phyloP scores from a whole-genome alignment of 169 alveolate genomes.

The Plasmodium adleri region DNA sequence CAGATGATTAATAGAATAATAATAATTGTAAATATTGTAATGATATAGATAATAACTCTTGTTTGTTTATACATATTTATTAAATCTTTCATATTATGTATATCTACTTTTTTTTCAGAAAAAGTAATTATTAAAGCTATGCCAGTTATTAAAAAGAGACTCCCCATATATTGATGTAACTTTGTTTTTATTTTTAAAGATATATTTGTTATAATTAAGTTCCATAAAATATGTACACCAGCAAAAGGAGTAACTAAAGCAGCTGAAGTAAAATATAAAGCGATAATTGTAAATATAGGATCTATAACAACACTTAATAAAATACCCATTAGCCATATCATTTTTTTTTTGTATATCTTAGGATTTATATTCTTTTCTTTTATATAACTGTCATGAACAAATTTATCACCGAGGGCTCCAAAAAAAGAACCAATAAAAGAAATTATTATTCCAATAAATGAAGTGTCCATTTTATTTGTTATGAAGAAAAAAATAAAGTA shows the following conservation, averaged over 20 bases:
- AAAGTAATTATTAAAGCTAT: constrained; percentile 42
- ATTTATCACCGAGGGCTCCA: constrained; percentile 67
- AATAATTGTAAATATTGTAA: constrained; percentile 13
- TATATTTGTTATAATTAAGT: constrained; percentile 48
- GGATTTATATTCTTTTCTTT: constrained; percentile 5
- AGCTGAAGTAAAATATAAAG: constrained; percentile 67
- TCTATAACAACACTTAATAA: constrained; percentile 44
- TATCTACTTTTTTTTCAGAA: constrained; percentile 64
- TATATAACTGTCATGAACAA: constrained; percentile 58
- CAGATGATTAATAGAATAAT: constrained; percentile 25
- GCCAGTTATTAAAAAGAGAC: constrained; percentile 53
- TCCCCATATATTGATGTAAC: constrained; percentile 68
- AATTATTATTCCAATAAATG: constrained; percentile 30
- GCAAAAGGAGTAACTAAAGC: constrained; percentile 68
- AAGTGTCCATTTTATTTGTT: constrained; percentile 21
- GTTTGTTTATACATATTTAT: constrained; percentile 44
- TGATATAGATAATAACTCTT: constrained; percentile 22
- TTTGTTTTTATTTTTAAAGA: constrained; percentile 49
- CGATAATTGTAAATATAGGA: constrained; percentile 25
- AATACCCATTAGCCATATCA: constrained; percentile 40
- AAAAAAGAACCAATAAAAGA: constrained; percentile 59
- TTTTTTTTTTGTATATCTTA: constrained; percentile 9
- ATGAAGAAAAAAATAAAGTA: neutral
- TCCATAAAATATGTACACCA: constrained; percentile 73
- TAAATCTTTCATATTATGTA: constrained; percentile 37